Base-by-base conservation (phyloP, 352 stramenopile species). In the Phytophthora chlamydospora region DNA sequence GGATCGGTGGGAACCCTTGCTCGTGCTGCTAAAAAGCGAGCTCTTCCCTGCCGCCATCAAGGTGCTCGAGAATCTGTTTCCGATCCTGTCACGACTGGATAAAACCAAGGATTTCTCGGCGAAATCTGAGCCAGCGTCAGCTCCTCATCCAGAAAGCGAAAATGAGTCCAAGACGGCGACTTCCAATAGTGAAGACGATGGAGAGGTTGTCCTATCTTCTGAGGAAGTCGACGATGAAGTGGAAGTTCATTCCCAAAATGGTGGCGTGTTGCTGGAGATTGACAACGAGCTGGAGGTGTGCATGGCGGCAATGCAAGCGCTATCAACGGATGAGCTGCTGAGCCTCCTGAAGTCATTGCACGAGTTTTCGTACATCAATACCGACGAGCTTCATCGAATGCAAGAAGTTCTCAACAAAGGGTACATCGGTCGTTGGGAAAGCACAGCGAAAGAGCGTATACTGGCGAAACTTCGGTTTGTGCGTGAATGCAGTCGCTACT, bases 1-100 rank as follows among this genome's bases (percentile, higher is more conserved):
- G 17, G 87, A 96, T 71, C 83, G 86, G 13, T 96, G 83, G 83
- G 85, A 93, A 36, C 87, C 87, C 1, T 62, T 96, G 27, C 50
- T 96, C 2, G 71, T 91, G 4, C 58, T 96, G 33, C 53, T 96
- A 0, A 91, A 93, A 61, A 74, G 80, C 31, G 71, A 77, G 0
- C 46, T 81, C 13, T 93, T 89, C 40, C 27, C 60, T 16, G 87
- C 87, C 27, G 72, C 73, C 19, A 76, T 96, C 4, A 83, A 83
- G 19, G 81, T 96, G 2, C 58, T 94, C 1, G 82, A 93, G 34
- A 91, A 89, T 50, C 52, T 94, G 3, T 66, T 96, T 1, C 83
- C 87, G 4, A 58, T 90, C 13, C 61, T 94, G 42, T 78, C 87
- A 2, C 76, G 81, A 29, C 51, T 91, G 8, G 62, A 89, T 34